Base-by-base conservation (phyloP, 2,329 filamentous ascomycete species). In the Juglanconis juglandina region DNA sequence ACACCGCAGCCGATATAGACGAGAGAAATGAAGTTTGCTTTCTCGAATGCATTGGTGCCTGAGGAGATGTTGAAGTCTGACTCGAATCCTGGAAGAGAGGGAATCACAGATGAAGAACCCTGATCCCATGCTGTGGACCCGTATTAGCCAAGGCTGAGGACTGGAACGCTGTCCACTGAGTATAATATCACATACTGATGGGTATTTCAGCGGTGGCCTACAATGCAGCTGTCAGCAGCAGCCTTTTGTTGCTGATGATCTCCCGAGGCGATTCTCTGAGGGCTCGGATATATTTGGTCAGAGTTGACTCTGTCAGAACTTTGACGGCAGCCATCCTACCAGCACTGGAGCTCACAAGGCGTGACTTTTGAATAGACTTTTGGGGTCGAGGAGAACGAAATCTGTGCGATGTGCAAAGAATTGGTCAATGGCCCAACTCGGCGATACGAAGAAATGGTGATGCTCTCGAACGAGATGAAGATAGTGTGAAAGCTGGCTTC, bases 1-100 rank as follows among this genome's bases (percentile, higher is more conserved):
- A 69, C 62, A 42, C 66, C 71, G 42, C 60, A 64, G 3, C 70
- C 71, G 42, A 64, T 39, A 34, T 64, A 65, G 33, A 63, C 58
- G 3, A 61, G 32, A 3, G 64, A 65, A 5, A 64, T 56, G 11
- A 64, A 61, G 47, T 65, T 59, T 13, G 39, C 4, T 34, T 66
- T 55, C 32, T 60, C 54, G 0, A 34, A 50, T 2, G 66, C 55
- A 42, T 66, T 60, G 3, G 64, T 56, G 24, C 57, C 66, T 7
- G 66, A 64, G 1, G 57, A 52, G 11, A 65, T 59, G 47, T 53
- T 52, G 34, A 65, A 65, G 3, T 46, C 53, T 1, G 58, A 10
- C 33, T 61, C 42, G 51, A 59, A 64, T 17, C 64, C 64, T 2
- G 62, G 62, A 1, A 65, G 60, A 4, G 64, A 63, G 1, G 64